These are phyloP conservation scores for Chlamydomonas schloesseri DNA, from an alignment of 139 green algal genomes.

Conservation along the genomic window DNA sequence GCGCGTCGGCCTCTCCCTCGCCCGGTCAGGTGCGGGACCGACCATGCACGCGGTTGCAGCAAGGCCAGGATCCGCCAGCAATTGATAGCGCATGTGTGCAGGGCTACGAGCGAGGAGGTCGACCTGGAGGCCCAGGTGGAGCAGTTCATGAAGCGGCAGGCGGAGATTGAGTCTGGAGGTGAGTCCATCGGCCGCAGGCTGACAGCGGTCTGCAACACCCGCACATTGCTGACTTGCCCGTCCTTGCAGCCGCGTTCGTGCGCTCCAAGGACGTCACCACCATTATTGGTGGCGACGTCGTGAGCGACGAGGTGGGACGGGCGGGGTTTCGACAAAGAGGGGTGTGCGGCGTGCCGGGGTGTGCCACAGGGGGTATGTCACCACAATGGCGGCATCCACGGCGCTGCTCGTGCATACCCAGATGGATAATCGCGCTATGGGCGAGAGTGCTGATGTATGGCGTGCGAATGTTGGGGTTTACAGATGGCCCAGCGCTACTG, in stretches of 20 bases:
- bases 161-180: slow-evolving; percentile 86
- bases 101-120: slow-evolving; percentile 64
- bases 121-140: slow-evolving; percentile 87
- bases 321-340: too few species aligned
- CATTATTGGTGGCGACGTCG: slow-evolving; percentile 67
- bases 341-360: neutral
- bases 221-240: too few species aligned
- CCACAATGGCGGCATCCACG: too few species aligned
- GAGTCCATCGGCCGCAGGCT: neutral
- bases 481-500: slow-evolving; percentile 81
- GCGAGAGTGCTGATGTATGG: neutral
- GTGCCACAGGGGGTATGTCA: neutral
- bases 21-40: neutral
- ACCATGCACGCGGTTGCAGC: neutral
- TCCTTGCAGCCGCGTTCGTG: slow-evolving; percentile 66
- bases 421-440: too few species aligned
- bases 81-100: neutral
- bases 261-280: slow-evolving; percentile 53
- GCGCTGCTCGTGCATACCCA: too few species aligned
- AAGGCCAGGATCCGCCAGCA: too few species aligned
- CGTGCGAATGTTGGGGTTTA: neutral
- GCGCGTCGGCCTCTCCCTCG: neutral
- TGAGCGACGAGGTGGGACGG: slow-evolving; percentile 60
- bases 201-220: neutral
- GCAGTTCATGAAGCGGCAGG: slow-evolving; percentile 87